Conservation (phyloP, 1,284 basidiomycete genomes). For the Grifola frondosa region DNA sequence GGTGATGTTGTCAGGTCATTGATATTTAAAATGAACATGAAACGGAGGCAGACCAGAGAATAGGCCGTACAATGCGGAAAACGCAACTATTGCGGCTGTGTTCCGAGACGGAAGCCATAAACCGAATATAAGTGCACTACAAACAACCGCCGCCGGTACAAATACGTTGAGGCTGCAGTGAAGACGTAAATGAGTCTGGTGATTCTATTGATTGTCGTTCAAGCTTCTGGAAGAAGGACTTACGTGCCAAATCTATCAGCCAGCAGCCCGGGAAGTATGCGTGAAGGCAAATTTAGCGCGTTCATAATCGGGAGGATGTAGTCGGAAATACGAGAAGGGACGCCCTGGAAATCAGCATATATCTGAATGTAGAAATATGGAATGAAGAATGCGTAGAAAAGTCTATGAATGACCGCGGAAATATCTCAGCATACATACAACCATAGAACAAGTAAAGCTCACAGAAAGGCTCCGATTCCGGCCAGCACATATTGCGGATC, state of each 20-base stretch:
- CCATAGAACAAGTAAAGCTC: constrained; percentile 15
- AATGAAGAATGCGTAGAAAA: constrained; percentile 52
- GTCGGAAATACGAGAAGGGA: constrained; percentile 40
- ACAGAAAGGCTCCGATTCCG: constrained; percentile 31
- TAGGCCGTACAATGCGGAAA: constrained; percentile 56
- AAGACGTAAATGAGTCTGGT: too few relatives aligned
- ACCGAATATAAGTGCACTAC: constrained; percentile 50
- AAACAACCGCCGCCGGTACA: constrained; percentile 52
- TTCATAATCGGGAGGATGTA: constrained; percentile 61
- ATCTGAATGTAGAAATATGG: constrained; percentile 64
- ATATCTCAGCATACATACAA: not conserved
- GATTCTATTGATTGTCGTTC: too few relatives aligned
- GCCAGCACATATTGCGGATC: constrained; percentile 32
- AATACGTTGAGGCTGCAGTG: constrained; percentile 52
- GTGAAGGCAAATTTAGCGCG: constrained; percentile 54
- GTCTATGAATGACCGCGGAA: constrained; percentile 11
- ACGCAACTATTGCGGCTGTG: constrained; percentile 43
- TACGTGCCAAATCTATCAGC: constrained; percentile 55
- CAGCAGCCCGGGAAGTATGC: constrained; percentile 56
- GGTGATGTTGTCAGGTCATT: constrained; percentile 14
- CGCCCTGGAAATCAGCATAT: constrained; percentile 40
- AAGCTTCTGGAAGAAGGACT: constrained; percentile 10
- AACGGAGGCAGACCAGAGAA: constrained; percentile 23
- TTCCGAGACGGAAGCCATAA: constrained; percentile 51
- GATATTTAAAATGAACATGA: not conserved